Evolutionary conservation across 2,329 filamentous ascomycete genomes (phyloP).

Genomic region (Trichophyton mentagrophytes): DNA sequence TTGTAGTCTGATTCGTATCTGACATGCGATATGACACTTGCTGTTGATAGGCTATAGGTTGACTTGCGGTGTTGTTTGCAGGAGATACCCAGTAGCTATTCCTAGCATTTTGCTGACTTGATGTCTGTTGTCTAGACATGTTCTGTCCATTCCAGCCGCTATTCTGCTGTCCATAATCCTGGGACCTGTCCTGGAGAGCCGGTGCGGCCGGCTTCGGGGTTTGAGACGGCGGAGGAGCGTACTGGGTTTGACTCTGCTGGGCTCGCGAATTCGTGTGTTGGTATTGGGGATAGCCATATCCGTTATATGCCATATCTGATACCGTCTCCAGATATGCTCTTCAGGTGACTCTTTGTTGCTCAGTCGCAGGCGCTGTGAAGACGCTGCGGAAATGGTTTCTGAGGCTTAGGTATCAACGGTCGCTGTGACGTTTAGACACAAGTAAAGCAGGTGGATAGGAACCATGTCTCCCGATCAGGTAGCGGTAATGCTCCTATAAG

Average conservation of each 20-base stretch:
- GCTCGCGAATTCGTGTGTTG: constrained; percentile 6
- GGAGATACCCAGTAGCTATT: constrained; percentile 7
- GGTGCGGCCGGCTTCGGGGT: not conserved
- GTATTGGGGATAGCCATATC: constrained; percentile 11
- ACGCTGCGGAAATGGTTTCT: not conserved
- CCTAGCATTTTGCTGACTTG: constrained; percentile 3
- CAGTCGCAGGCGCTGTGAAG: not conserved
- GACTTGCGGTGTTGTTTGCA: not conserved
- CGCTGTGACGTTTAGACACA: not conserved
- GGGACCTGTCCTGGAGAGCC: constrained; percentile 5
- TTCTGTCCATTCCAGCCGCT: constrained; percentile 10
- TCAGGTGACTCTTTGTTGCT: not conserved
- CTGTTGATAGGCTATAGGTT: constrained; percentile 6
- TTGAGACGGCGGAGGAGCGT: constrained; percentile 5
- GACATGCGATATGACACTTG: constrained; percentile 9
- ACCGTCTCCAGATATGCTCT: not conserved
- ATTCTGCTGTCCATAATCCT: constrained; percentile 8
- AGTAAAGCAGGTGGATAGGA: not conserved
- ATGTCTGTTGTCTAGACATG: not conserved
- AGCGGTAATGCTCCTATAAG: not conserved
- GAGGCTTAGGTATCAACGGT: not conserved
- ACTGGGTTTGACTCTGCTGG: not conserved
- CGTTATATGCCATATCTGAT: constrained; percentile 12
- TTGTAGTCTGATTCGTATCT: constrained; percentile 4
- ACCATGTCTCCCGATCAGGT: not conserved